These are phyloP conservation scores for Solanum hybrid DNA, from an alignment of 305 asterid genomes.

Conservation along the genomic window DNA sequence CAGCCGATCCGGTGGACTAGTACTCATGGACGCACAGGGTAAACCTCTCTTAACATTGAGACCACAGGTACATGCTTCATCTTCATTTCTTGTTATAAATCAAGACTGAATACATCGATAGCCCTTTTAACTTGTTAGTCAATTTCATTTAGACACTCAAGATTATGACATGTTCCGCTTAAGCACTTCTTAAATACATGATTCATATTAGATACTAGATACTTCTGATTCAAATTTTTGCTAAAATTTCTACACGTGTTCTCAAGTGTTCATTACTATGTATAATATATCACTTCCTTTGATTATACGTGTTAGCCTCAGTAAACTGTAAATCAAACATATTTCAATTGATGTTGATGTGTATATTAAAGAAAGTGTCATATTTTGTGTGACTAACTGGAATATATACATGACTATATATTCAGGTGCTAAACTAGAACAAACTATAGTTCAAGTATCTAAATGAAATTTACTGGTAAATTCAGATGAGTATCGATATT, in stretches of 20 bases:
- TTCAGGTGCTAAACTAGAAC: background rate
- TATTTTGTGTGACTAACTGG: background rate
- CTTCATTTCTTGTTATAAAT: background rate
- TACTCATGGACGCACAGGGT: conserved; percentile 40
- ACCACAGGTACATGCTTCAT: conserved; percentile 22
- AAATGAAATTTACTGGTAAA: background rate
- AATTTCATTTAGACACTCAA: background rate
- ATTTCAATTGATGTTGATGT: background rate
- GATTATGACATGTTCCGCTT: background rate
- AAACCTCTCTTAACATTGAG: conserved; percentile 21
- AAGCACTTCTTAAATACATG: background rate
- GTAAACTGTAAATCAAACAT: background rate
- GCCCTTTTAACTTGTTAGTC: background rate
- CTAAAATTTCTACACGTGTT: background rate
- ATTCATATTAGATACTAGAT: background rate
- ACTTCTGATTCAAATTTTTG: background rate
- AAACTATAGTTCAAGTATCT: background rate
- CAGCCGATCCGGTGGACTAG: conserved; percentile 11
- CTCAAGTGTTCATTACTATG: background rate
- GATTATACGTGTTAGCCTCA: background rate
- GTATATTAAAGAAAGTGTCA: background rate
- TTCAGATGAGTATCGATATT: background rate
- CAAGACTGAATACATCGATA: background rate
- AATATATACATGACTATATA: too few relatives aligned
- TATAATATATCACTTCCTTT: background rate